These are phyloP conservation scores for Falciphora oryzae DNA, from an alignment of 2,329 filamentous ascomycete species.

Conservation along the genomic window DNA sequence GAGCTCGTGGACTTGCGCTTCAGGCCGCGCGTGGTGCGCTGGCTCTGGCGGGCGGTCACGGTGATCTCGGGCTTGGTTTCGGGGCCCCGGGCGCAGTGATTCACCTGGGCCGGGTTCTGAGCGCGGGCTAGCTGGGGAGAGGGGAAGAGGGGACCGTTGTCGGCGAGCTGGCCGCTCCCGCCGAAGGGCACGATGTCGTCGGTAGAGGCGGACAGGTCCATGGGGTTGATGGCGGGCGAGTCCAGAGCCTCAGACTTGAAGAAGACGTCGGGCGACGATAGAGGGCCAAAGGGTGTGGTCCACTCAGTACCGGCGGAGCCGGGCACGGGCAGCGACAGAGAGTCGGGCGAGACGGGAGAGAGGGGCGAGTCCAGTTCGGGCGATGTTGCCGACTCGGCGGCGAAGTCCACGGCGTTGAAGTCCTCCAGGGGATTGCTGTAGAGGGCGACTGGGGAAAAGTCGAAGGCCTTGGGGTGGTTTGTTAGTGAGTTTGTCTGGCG, in stretches of 20 bases:
- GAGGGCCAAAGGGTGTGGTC: slow-evolving; percentile 2
- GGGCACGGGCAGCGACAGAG: not conserved
- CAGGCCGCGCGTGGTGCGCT: slow-evolving; percentile 12
- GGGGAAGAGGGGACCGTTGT: slow-evolving; percentile 22
- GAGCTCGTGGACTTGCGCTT: slow-evolving; percentile 27
- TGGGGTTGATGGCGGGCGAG: slow-evolving; percentile 26
- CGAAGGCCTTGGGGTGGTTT: slow-evolving; percentile 3
- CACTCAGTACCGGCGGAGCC: slow-evolving; percentile 7
- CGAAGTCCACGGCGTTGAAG: slow-evolving; percentile 3
- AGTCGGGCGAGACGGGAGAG: slow-evolving; percentile 3
- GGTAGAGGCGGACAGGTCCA: slow-evolving; percentile 22
- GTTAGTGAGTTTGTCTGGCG: slow-evolving; percentile 1
- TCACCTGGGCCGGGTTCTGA: slow-evolving; percentile 13
- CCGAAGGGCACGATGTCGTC: slow-evolving; percentile 19
- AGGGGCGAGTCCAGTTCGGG: slow-evolving; percentile 4
- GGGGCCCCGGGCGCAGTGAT: slow-evolving; percentile 10
- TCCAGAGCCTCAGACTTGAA: slow-evolving; percentile 27
- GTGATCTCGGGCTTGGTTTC: slow-evolving; percentile 2
- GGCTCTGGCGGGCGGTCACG: not conserved
- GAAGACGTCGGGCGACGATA: slow-evolving; percentile 22
- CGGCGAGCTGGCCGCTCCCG: slow-evolving; percentile 17
- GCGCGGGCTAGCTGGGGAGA: slow-evolving; percentile 12
- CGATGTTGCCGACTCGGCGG: not conserved
- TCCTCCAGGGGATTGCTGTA: not conserved
- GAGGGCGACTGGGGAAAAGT: slow-evolving; percentile 7